Base-by-base conservation (phyloP, 129 eudicot genomes). In the Daucus carota region DNA sequence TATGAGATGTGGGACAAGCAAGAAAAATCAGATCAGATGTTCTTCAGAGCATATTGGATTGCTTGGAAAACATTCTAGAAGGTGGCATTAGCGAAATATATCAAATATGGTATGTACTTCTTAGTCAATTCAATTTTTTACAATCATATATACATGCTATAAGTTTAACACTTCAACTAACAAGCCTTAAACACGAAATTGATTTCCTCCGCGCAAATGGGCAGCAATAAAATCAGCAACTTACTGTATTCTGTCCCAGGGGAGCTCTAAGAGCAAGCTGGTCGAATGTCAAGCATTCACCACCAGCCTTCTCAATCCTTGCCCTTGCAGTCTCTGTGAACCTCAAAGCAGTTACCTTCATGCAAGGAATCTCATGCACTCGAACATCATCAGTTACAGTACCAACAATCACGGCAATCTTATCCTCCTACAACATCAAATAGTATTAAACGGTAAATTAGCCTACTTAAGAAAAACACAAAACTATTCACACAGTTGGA, bases 241-340 rank as follows among this genome's bases (percentile, higher is more conserved):
- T 15, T 79, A 79, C 82, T 31, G 82, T 79, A 73, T 79, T 79
- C 45, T 80, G 83, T 36, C 83, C 83, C 15, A 80, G 74, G 4
- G 79, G 79, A 44, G 83, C 79, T 52, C 79, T 65, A 13, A 80
- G 75, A 67, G 87, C 87, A 5, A 83, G 81, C 29, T 80, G 84
- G 28, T 83, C 81, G 67, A 83, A 83, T 4, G 87, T 80, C 75
- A 83, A 69, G 45, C 84, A 83, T 72, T 80, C 87, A 38, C 87
- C 87, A 48, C 84, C 84, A 4, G 81, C 84, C 54, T 83, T 83
- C 79, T 83, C 84, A 33, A 83, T 80, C 76, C 81, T 72, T 5
- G 84, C 87, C 68, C 87, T 76, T 8, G 84, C 83, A 32, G 84
- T 80, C 73, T 83, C 81, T 5, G 81, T 76, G 26, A 83, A 83